These are phyloP conservation scores for Vitellaria paradoxa DNA, from an alignment of 179 eudicot species.

Conservation along the genomic window DNA sequence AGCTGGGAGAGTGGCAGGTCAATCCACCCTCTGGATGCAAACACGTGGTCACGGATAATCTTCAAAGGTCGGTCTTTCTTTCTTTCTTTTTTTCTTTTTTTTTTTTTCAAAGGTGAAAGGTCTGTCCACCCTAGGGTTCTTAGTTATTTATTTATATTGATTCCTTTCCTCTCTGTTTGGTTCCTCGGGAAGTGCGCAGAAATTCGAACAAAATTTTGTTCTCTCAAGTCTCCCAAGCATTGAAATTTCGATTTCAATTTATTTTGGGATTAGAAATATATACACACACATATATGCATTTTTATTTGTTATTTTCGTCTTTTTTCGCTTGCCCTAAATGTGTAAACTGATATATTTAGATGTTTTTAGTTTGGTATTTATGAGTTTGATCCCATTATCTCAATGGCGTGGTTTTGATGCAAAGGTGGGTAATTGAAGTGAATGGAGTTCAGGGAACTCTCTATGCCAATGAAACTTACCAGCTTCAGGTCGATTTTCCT, in stretches of 20 bases:
- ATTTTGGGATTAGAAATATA: too few species aligned
- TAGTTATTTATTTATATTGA: too few species aligned
- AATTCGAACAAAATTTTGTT: neutral
- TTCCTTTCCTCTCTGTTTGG: neutral
- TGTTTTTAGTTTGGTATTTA: neutral
- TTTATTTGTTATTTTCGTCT: too few species aligned
- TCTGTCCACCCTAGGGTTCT: too few species aligned
- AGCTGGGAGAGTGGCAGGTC: constrained; percentile 59
- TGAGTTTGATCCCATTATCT: neutral
- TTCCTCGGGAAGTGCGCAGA: neutral
- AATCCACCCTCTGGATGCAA: constrained; percentile 64
- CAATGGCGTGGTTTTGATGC: constrained; percentile 1
- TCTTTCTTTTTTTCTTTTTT: neutral
- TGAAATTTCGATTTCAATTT: neutral
- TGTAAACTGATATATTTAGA: neutral
- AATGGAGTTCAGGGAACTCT: constrained; percentile 69
- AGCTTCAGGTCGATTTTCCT: constrained; percentile 80
- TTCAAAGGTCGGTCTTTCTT: constrained; percentile 45
- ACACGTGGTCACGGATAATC: constrained; percentile 68
- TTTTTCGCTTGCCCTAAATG: neutral
- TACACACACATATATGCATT: too few species aligned
- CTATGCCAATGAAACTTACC: constrained; percentile 58
- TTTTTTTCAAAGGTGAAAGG: neutral
- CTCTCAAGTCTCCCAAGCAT: neutral
- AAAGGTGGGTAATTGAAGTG: constrained; percentile 17